Base-by-base conservation (phyloP, 768 basidiomycete genomes). In the Stropharia rugosoannulata region DNA sequence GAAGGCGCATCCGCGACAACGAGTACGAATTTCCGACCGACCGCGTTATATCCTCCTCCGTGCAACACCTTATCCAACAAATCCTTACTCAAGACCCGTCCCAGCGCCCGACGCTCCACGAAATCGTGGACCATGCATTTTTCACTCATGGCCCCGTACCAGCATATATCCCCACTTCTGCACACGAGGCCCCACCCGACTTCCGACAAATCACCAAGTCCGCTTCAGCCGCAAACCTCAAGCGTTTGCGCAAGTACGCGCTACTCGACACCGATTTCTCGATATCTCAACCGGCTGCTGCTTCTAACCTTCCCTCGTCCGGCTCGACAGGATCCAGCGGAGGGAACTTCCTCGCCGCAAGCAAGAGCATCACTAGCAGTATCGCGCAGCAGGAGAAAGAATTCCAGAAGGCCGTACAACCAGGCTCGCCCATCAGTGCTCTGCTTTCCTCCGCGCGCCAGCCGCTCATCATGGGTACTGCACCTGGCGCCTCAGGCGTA, bases 351-450 rank as follows among this genome's bases (percentile, higher is more conserved):
- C n/a, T 55, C 22, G 52, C 62, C 22, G 49, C 55, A n/a, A 67
- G 57, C 19, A 79, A 76, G 66, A 80, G 74, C 46, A 75, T 79
- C 51, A 81, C 80, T 13, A 82, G 81, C 11, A 88, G 79, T 43
- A 85, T 89, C 55, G 87, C 87, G 3, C 82, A 93, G 63, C 91
- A 93, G 66, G 97, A 99, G 81, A 88, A 89, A 68, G 97, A 98
- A 70, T 98, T 98, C 86, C 89, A 90, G 75, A 87, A 89, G 64
- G 97, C 95, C 1, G 92, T 98, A 1, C 93, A 95, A 66, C 96
- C 95, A 5, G 94, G 92, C 41, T 92, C 89, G 58, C 97, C 97
- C 0, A 95, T 99, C 57, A 91, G 92, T 27, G 93, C 92, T 2
- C 74, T 99, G 47, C 80, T 99, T 63, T 89, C 84, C 62, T 94